Evolutionary conservation across 2,329 filamentous ascomycete species (phyloP).

Genomic region (Zymoseptoria tritici): DNA sequence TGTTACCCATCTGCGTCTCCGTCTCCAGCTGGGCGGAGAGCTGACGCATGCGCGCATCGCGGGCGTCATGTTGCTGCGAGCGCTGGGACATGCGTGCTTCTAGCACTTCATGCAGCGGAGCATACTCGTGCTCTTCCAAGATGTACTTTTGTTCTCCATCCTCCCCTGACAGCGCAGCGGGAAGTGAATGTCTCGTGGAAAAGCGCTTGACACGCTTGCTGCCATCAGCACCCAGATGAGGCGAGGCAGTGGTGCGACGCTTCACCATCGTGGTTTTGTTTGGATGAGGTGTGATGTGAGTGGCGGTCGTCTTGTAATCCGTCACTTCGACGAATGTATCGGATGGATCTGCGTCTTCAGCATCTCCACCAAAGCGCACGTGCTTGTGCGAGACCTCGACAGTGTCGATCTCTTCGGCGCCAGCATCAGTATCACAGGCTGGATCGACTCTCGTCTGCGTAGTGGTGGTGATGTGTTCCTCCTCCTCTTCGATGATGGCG

Average conservation of each 20-base stretch:
- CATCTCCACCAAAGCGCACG: constrained; percentile 25
- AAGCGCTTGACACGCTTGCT: constrained; percentile 18
- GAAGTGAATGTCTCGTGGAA: constrained; percentile 28
- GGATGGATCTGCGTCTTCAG: constrained; percentile 8
- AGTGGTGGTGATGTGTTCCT: constrained; percentile 10
- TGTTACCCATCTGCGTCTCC: constrained; percentile 1
- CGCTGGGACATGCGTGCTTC: constrained; percentile 30
- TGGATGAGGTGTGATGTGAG: constrained; percentile 29
- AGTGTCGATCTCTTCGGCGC: constrained; percentile 10
- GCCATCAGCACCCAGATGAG: constrained; percentile 4
- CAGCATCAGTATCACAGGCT: constrained; percentile 5
- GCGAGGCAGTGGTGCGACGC: constrained; percentile 28
- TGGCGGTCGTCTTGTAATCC: constrained; percentile 19
- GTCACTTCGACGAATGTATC: constrained; percentile 5
- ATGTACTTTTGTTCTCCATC: constrained; percentile 11
- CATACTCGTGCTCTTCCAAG: constrained; percentile 25
- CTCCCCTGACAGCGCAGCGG: constrained; percentile 20
- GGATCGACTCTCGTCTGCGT: constrained; percentile 2
- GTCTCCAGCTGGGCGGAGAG: constrained; percentile 5
- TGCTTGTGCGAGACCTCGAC: constrained; percentile 19
- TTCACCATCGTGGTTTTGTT: constrained; percentile 24
- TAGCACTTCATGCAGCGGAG: constrained; percentile 26
- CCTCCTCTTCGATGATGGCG: constrained; percentile 23
- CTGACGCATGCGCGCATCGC: constrained; percentile 11
- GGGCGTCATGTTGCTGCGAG: constrained; percentile 33